phyloP scores from a whole-genome alignment of 2,329 filamentous ascomycete species.

The Diaporthe australafricana region DNA sequence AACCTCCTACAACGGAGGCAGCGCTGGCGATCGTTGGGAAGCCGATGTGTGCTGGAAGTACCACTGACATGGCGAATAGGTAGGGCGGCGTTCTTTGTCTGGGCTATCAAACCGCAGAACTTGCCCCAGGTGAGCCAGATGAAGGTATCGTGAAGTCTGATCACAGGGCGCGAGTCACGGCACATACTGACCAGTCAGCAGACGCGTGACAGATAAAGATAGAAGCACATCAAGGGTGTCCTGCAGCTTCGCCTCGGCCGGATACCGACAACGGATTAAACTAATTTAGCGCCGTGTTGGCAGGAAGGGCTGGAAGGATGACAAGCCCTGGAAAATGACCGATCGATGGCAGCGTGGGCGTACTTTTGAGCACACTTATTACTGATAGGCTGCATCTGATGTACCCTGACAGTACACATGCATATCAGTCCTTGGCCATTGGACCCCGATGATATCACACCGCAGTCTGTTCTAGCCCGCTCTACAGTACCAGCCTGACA shows the following conservation, averaged over 20 bases:
- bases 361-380: slow-evolving; percentile 23
- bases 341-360: neutral
- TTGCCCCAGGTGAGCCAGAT: slow-evolving; percentile 2
- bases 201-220: slow-evolving; percentile 19
- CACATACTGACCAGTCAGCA: slow-evolving; percentile 19
- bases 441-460: slow-evolving; percentile 20
- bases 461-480: slow-evolving; percentile 3
- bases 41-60: neutral
- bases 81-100: neutral
- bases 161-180: slow-evolving; percentile 26
- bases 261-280: slow-evolving; percentile 25
- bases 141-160: slow-evolving; percentile 27
- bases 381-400: slow-evolving; percentile 1
- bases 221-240: slow-evolving; percentile 14
- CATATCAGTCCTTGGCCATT: slow-evolving; percentile 11
- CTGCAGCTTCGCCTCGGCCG: slow-evolving; percentile 22
- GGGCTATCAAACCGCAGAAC: neutral
- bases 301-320: slow-evolving; percentile 7
- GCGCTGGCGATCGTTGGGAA: slow-evolving; percentile 2
- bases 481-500: neutral
- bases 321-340: slow-evolving; percentile 14
- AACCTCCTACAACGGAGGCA: slow-evolving; percentile 23
- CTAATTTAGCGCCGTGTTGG: slow-evolving; percentile 23
- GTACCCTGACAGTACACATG: slow-evolving; percentile 10
- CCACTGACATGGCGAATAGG: neutral